Base-by-base conservation (phyloP, 768 basidiomycete species). In the Tubosaeta sp. region DNA sequence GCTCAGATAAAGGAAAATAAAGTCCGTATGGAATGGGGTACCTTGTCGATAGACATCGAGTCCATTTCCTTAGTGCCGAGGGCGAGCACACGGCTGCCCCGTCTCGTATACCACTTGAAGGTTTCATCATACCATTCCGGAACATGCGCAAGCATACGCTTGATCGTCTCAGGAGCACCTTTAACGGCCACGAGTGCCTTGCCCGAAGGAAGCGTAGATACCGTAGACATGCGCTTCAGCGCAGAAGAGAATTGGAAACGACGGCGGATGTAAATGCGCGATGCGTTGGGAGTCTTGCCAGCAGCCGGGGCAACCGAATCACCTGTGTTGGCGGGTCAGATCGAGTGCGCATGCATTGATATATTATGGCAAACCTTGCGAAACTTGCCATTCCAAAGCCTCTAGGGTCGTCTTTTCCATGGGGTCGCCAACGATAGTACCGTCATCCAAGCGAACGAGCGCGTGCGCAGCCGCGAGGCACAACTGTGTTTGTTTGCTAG, bases 231-330 rank as follows among this genome's bases (percentile, higher is more conserved):
- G 57, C 97, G 83, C 72, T 99, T 99, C 44, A 99, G 78, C 1
- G 94, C 91, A 2, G 94, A 97, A 17, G 94, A 97, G 74, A 99
- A 99, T 61, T 97, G 97, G 81, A 94, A 98, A 14, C 95, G 87
- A 19, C 97, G 83, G 37, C 89, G 84, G 60, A 99, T 90, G 43
- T 72, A 75, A 47, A 98, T 71, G 27, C 80, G 75, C 13, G 77
- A 78, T 45, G 78, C 76, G 61, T 85, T 82, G 1, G 81, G 72
- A 0, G 83, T 78, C 11, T 72, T 71, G 44, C 66, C 60, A 2
- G 74, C 65, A 32, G 76, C 71, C 0, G 92, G 85, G 2, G 82
- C 70, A 55, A 95, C 74, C n/a, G 76, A 67, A 60, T 95, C 91
- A 31, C 88, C 81, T 74, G 48, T 46, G 17, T 32, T 19, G 12